Base-by-base conservation (phyloP, 2,329 filamentous ascomycete species). In the Aspergillus terreus region DNA sequence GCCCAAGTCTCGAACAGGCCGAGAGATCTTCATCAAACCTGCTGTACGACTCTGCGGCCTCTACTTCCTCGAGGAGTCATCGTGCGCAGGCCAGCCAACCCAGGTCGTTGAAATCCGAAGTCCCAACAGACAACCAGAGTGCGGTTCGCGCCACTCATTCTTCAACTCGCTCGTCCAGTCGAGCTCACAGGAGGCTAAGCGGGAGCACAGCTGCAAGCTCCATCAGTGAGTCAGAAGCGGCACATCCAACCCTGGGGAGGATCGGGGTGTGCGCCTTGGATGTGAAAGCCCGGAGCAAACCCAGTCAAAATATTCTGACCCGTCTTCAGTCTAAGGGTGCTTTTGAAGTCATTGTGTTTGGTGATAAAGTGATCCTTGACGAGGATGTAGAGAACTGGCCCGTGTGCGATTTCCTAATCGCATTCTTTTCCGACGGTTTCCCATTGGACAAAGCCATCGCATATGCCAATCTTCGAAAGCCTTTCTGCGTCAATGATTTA, bases 331-430 rank as follows among this genome's bases (percentile, higher is more conserved):
- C 88, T 32, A 92, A 95, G 59, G 84, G 86, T 46, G 92, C 97
- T 62, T 97, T 99, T 65, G 92, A 99, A 64, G 92, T 97, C 21
- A 87, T 95, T 55, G 92, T 99, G 11, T 99, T 99, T 75, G 95
- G 94, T 44, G 94, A 99, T 76, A 99, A 99, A 74, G 92, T 96
- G 41, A 99, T 99, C 60, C 79, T 99, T 33, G 94, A 99, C 65
- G 94, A 99, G 81, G 89, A 88, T 56, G 87, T 96, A 50, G 91
- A 95, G 72, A 95, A 96, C 68, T 96, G 92, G 92, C 92, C 92
- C 15, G 84, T 95, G 49, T 95, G 90, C 71, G 94, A 99, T 73
- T 99, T 95, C 64, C 76, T 99, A 50, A 96, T 99, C 64, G 96
- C 92, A 3, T 99, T 99, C 75, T 99, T 97, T 72, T 97, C 92